Conservation (phyloP, 495 filamentous ascomycete species). For the Baudoinia panamericana region DNA sequence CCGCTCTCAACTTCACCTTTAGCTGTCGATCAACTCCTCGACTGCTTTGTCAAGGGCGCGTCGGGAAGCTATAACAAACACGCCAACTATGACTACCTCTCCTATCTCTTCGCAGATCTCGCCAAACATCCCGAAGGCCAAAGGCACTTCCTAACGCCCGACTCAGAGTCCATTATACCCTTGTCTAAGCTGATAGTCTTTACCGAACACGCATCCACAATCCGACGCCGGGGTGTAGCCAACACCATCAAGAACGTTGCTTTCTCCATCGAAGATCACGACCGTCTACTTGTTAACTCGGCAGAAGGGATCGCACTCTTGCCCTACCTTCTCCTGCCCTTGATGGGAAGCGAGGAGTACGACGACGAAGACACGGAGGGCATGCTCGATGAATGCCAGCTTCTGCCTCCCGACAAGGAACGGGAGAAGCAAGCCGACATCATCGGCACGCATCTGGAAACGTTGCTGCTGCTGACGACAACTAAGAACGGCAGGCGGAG, state of each 20-base stretch:
- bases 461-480: slow-evolving; percentile 66
- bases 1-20: slow-evolving; percentile 52
- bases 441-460: slow-evolving; percentile 76
- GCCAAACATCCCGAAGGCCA: slow-evolving; percentile 59
- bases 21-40: slow-evolving; percentile 80
- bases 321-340: slow-evolving; percentile 69
- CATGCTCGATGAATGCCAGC: slow-evolving; percentile 78
- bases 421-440: slow-evolving; percentile 63
- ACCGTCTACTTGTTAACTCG: slow-evolving; percentile 40
- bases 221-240: slow-evolving; percentile 81
- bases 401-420: slow-evolving; percentile 75
- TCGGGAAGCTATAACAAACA: slow-evolving; percentile 67
- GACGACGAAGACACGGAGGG: slow-evolving; percentile 54
- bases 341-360: slow-evolving; percentile 47
- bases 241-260: slow-evolving; percentile 80
- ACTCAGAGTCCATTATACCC: slow-evolving; percentile 61
- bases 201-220: slow-evolving; percentile 67
- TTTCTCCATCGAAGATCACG: slow-evolving; percentile 57
- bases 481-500: slow-evolving; percentile 59
- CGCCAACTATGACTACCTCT: slow-evolving; percentile 83
- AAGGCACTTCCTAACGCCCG: slow-evolving; percentile 59
- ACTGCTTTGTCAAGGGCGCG: slow-evolving; percentile 86
- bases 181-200: slow-evolving; percentile 82
- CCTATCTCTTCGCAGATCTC: slow-evolving; percentile 86
- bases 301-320: slow-evolving; percentile 58